Evolutionary conservation across 805 yeast species (phyloP).

Genomic region (Suhomyces canberraensis): DNA sequence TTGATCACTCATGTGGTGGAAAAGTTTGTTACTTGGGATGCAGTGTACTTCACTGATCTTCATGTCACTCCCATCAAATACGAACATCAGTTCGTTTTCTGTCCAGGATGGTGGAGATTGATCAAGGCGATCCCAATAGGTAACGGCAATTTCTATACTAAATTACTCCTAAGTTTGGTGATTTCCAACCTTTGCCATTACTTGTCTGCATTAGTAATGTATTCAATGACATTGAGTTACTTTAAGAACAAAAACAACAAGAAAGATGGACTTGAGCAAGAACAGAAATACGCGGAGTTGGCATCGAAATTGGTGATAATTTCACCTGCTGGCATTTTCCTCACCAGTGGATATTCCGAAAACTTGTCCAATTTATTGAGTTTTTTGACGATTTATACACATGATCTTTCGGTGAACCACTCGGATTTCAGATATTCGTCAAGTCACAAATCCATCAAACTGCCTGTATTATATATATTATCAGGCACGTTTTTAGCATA

Average conservation of each 20-base stretch:
- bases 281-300: constrained; percentile 13
- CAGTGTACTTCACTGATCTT: constrained; percentile 67
- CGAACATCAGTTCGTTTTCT: constrained; percentile 91
- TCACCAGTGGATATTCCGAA: constrained; percentile 75
- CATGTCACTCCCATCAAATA: constrained; percentile 50
- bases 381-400: constrained; percentile 51
- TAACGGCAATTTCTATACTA: constrained; percentile 37
- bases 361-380: constrained; percentile 61
- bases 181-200: constrained; percentile 54
- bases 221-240: constrained; percentile 41
- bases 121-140: constrained; percentile 26
- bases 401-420: constrained; percentile 36
- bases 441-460: constrained; percentile 18
- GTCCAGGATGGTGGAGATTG: constrained; percentile 69
- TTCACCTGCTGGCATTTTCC: constrained; percentile 81
- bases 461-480: constrained; percentile 29
- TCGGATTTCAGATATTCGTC: constrained; percentile 12
- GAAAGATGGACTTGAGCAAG: not conserved
- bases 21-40: constrained; percentile 78
- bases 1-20: constrained; percentile 30
- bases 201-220: constrained; percentile 46
- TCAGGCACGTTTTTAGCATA: constrained; percentile 56
- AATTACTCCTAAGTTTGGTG: constrained; percentile 45
- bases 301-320: constrained; percentile 49
- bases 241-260: constrained; percentile 5